Conservation (phyloP, 371 early-diverging fungal species). For the Conidiobolus incongruus region DNA sequence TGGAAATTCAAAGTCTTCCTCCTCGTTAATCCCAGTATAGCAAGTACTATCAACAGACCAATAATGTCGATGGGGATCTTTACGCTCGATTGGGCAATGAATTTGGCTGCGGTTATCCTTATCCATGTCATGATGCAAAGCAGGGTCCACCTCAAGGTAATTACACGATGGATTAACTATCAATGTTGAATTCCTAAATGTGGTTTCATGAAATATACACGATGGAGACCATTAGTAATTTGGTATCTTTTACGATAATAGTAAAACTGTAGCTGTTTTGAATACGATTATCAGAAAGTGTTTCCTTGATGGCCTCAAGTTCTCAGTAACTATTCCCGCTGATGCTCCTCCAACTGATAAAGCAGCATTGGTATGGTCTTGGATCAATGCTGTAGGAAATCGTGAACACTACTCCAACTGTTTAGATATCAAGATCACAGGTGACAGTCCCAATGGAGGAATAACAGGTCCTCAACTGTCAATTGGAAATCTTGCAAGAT, state of each 20-base stretch:
- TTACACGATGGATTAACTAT: slow-evolving; percentile 15
- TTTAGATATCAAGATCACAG: too few species aligned
- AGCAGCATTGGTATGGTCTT: slow-evolving; percentile 33
- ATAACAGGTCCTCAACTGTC: slow-evolving; percentile 3
- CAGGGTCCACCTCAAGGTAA: slow-evolving; percentile 1
- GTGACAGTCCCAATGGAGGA: slow-evolving; percentile 12
- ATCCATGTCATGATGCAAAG: slow-evolving; percentile 7
- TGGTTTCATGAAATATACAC: too few species aligned
- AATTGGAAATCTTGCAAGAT: slow-evolving; percentile 3
- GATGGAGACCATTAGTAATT: slow-evolving; percentile 47
- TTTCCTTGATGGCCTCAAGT: slow-evolving; percentile 10
- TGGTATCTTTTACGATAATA: slow-evolving; percentile 33
- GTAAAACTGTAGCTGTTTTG: slow-evolving; percentile 29
- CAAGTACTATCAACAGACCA: too few species aligned
- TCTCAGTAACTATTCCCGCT: slow-evolving; percentile 23
- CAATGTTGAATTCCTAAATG: too few species aligned
- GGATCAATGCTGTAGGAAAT: slow-evolving; percentile 48
- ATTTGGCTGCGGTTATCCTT: slow-evolving; percentile 1
- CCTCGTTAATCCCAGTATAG: slow-evolving; percentile 9
- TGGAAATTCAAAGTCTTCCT: slow-evolving; percentile 10
- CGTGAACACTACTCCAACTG: too few species aligned
- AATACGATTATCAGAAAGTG: slow-evolving; percentile 16
- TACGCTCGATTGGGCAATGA: slow-evolving; percentile 7
- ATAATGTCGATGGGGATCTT: slow-evolving; percentile 7
- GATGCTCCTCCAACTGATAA: slow-evolving; percentile 15